Evolutionary conservation across 1,139 yeast species (phyloP).

Genomic region (Saccharomyces hybrid): DNA sequence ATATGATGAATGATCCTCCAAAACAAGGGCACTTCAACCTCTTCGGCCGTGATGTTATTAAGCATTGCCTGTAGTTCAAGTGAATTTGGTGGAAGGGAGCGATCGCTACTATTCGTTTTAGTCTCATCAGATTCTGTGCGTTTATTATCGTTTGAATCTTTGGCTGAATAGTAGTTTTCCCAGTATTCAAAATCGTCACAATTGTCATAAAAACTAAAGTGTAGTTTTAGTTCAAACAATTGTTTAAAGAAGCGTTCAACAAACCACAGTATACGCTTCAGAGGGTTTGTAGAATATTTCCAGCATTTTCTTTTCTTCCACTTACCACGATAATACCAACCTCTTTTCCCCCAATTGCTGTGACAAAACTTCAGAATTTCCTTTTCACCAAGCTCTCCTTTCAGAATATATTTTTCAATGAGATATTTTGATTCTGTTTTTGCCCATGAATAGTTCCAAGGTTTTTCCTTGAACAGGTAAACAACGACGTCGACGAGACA

Average conservation of each 20-base stretch:
- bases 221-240: conserved; percentile 7
- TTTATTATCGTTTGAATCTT: conserved; percentile 1
- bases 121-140: conserved; percentile 2
- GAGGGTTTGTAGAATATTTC: conserved; percentile 23
- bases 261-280: conserved; percentile 26
- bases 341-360: conserved; percentile 23
- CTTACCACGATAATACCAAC: conserved; percentile 31
- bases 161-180: conserved; percentile 18
- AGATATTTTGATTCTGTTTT: conserved; percentile 21
- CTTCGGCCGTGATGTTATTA: conserved; percentile 2
- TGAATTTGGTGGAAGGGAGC: conserved; percentile 2
- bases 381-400: conserved; percentile 25
- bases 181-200: conserved; percentile 24
- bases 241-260: conserved; percentile 18
- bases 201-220: conserved; percentile 19
- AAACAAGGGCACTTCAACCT: conserved; percentile 17
- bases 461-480: conserved; percentile 68
- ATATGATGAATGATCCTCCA: conserved; percentile 27
- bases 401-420: conserved; percentile 18
- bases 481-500: conserved; percentile 74
- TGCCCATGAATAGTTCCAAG: conserved; percentile 47
- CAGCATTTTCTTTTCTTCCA: conserved; percentile 23
- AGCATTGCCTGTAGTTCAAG: conserved; percentile 1
- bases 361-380: conserved; percentile 21
- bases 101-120: conserved; percentile 7